These are phyloP conservation scores for Cladobotryum mycophilum DNA, from an alignment of 2,329 filamentous ascomycete species.

Conservation along the genomic window DNA sequence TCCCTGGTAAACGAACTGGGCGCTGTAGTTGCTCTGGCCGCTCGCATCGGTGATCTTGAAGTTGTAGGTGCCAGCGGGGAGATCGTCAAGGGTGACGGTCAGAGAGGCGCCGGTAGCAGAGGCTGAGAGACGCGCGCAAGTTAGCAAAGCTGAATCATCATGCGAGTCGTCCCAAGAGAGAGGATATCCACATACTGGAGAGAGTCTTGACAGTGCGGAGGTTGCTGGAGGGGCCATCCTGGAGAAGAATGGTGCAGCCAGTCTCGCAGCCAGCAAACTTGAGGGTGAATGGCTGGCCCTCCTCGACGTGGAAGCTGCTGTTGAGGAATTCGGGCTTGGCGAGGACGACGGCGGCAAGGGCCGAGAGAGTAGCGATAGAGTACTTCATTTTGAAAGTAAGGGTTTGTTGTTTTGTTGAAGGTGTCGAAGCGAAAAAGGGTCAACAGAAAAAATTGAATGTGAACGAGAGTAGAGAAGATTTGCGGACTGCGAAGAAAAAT, in stretches of 20 bases:
- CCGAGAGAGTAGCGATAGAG: slow-evolving; percentile 24
- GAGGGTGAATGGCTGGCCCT: slow-evolving; percentile 28
- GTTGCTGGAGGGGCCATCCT: slow-evolving; percentile 24
- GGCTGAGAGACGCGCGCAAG: slow-evolving; percentile 9
- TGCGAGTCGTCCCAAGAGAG: neutral
- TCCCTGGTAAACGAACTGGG: slow-evolving; percentile 19
- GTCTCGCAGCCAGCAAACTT: slow-evolving; percentile 24
- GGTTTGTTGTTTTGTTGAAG: neutral
- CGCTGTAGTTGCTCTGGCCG: slow-evolving; percentile 26
- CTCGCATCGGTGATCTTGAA: slow-evolving; percentile 28
- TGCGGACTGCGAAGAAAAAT: neutral
- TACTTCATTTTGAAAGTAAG: slow-evolving; percentile 32
- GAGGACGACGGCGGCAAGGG: slow-evolving; percentile 22
- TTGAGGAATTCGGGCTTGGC: slow-evolving; percentile 29
- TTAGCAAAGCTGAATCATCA: neutral
- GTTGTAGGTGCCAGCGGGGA: slow-evolving; percentile 28
- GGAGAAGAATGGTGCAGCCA: slow-evolving; percentile 30
- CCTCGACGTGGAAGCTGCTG: slow-evolving; percentile 20
- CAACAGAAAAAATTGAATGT: slow-evolving; percentile 1
- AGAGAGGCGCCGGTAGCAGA: slow-evolving; percentile 18
- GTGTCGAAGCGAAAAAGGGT: neutral
- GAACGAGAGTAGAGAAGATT: slow-evolving; percentile 10
- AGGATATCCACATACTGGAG: slow-evolving; percentile 23
- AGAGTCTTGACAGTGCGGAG: slow-evolving; percentile 25
- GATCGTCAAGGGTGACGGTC: slow-evolving; percentile 22